phyloP scores from a whole-genome alignment of 139 green algal genomes.

The Haematococcus sp. region DNA sequence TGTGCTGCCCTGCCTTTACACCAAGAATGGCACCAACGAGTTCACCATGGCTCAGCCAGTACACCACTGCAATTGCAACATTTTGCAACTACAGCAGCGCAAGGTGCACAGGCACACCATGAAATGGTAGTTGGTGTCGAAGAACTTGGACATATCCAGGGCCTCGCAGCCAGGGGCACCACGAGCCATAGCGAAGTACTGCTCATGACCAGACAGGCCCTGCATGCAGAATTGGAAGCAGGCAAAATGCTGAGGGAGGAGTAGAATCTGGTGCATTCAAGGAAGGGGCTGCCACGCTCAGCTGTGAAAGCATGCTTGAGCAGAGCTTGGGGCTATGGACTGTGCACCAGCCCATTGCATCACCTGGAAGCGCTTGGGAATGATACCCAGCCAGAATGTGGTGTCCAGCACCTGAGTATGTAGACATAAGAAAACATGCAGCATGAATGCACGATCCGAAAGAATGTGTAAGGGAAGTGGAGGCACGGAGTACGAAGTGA shows the following conservation, averaged over 20 bases:
- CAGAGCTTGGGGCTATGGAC: background rate
- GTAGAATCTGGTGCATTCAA: no score
- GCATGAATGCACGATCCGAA: no score
- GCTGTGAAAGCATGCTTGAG: no score
- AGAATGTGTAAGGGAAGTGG: no score
- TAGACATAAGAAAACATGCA: no score
- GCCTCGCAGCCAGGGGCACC: conserved; percentile 53
- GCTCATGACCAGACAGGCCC: conserved; percentile 54
- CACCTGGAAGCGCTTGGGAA: conserved; percentile 71
- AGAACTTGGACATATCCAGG: conserved; percentile 89
- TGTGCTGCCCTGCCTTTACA: no score
- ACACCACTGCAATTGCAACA: no score
- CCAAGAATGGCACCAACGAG: no score
- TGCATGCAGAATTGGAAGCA: conserved; percentile 17
- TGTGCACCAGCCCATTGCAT: no score
- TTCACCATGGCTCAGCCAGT: no score
- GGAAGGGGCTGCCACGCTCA: background rate
- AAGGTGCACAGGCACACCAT: conserved; percentile 47
- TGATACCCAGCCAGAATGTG: conserved; percentile 65
- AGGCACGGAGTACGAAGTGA: no score
- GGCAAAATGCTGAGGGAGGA: background rate
- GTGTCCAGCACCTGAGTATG: conserved; percentile 88
- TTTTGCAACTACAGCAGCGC: no score
- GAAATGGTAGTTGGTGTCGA: conserved; percentile 95
- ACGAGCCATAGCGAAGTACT: conserved; percentile 88